Percentiles rank a stretch among this genome's conserved stretches.
phyloP scores from a whole-genome alignment of 768 basidiomycete genomes.

The Kwoniella heveanensis region DNA sequence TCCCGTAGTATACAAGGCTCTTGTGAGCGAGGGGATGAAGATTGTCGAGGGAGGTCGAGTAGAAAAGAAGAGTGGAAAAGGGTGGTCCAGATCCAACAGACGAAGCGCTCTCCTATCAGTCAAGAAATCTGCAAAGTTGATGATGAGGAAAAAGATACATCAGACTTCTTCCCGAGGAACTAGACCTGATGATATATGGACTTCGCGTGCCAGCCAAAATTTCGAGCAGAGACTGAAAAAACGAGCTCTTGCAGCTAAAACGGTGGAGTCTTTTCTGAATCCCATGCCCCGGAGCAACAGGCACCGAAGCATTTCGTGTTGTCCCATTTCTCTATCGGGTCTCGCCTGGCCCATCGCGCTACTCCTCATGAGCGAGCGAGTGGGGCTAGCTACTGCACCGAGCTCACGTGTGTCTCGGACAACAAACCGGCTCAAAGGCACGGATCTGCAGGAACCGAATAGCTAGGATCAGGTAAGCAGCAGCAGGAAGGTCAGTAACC shows the following conservation, averaged over 20 bases:
- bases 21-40: neutral
- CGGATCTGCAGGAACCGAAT: neutral
- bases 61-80: neutral
- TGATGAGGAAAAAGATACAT: too few species aligned
- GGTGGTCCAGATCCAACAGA: neutral
- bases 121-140: neutral
- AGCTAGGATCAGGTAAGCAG: neutral
- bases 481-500: too few species aligned
- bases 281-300: neutral
- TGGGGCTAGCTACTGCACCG: too few species aligned
- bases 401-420: neutral
- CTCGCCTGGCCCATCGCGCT: too few species aligned
- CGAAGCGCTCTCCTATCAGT: neutral
- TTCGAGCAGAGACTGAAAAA: too few species aligned
- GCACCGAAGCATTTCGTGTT: neutral
- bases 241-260: neutral
- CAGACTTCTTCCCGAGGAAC: too few species aligned
- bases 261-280: neutral
- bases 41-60: slow-evolving; percentile 1
- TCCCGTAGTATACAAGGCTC: neutral
- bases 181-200: too few species aligned
- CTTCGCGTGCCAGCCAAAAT: too few species aligned
- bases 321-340: neutral
- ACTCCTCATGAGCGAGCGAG: too few species aligned
- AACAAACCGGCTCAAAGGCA: neutral